Evolutionary conservation across 108 stramenopile genomes (phyloP), one percentile per base, ranked within the genome.

Genomic region (Cyclotella baltica): DNA sequence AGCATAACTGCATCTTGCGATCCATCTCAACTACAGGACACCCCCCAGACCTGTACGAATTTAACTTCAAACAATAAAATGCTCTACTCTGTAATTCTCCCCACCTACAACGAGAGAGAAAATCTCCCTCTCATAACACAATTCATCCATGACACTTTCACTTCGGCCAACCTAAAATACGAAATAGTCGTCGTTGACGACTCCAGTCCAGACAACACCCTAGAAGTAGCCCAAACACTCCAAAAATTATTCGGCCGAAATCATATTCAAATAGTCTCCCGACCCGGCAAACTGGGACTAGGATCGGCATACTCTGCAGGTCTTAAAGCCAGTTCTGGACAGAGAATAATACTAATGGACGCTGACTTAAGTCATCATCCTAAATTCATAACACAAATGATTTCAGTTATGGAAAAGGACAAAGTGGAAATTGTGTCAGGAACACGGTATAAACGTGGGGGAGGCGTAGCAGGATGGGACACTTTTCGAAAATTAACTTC

Each of bases 361-460:
- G 99, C 98, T 0, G 99, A 99, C 74, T 72, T 99, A 69, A 91
- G 89, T 38, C 99, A 99, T 80, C 99, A 99, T 83, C 98, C 98
- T 9, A 98, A 97, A 80, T 93, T 92, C 72, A 98, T 98, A 59
- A 95, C 97, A 10, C 67, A 96, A 62, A 93, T 98, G 95, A 90
- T 97, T 37, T 30, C 72, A 25, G 58, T 87, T 11, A 90, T 92
- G 90, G 91, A 91, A 48, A 46, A 61, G 18, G 61, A 75, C 27
- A 88, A 82, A 28, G 67, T 86, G 20, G 96, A 99, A 48, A 94
- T 99, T 67, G 98, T 99, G 10, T 96, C 96, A 10, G 99, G 99
- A 11, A 98, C 98, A 0, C 78, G 99, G 28, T 99, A 99, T 75
- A 59, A 73, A 1, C 50, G 43, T 28, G 98, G 97, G 11, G 98